Evolutionary conservation across 2,329 filamentous ascomycete genomes (phyloP).

Genomic region (Neodidymelliopsis sp.): DNA sequence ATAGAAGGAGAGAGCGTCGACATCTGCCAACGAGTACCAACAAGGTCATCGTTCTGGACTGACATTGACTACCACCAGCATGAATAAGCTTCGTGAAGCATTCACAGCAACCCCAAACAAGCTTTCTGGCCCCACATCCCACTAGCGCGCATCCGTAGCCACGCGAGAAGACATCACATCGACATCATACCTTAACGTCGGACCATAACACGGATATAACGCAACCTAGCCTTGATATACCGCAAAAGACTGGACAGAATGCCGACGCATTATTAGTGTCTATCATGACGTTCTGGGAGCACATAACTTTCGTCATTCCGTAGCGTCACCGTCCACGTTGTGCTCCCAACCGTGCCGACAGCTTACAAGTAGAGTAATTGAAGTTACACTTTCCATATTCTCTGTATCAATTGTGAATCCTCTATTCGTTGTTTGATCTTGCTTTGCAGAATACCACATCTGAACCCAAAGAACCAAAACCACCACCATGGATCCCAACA

Average conservation of each 20-base stretch:
- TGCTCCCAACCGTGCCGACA: neutral
- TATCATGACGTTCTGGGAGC: neutral
- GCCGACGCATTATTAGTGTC: neutral
- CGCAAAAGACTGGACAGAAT: neutral
- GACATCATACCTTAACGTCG: neutral
- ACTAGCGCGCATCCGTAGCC: neutral
- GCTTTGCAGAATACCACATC: too few relatives aligned
- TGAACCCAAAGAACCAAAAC: too few relatives aligned
- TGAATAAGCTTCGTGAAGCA: neutral
- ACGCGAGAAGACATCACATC: neutral
- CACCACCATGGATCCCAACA: slow-evolving; percentile 56
- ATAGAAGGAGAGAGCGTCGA: too few relatives aligned
- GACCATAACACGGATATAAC: neutral
- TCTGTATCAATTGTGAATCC: neutral
- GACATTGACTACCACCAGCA: too few relatives aligned
- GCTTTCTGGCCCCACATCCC: slow-evolving; percentile 1
- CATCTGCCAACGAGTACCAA: too few relatives aligned
- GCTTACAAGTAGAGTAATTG: neutral
- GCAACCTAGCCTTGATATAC: neutral
- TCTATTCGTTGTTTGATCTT: neutral
- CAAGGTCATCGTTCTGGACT: too few relatives aligned
- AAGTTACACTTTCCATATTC: neutral
- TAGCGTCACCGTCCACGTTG: neutral
- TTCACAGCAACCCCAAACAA: neutral
- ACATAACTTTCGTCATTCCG: neutral